These are phyloP conservation scores for Solanum tacnaense DNA, from an alignment of 257 asterid genomes.

Conservation along the genomic window DNA sequence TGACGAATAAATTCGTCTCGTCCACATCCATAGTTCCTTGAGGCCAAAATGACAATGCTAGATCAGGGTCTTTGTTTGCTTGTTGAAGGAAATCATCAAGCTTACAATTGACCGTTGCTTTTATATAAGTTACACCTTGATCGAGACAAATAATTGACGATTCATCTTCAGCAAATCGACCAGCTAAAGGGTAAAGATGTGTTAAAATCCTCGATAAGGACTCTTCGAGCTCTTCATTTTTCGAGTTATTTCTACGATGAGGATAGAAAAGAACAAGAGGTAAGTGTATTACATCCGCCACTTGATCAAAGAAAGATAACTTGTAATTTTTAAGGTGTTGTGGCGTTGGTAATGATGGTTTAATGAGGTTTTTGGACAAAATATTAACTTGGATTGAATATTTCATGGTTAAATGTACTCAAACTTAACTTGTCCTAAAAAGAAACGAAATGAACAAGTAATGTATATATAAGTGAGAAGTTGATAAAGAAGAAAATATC, in stretches of 20 bases:
- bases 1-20: background rate
- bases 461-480: too few relatives aligned
- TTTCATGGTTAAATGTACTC: background rate
- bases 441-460: too few relatives aligned
- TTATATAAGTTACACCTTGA: conserved; percentile 21
- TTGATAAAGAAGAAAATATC: too few relatives aligned
- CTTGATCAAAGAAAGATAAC: conserved; percentile 32
- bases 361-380: conserved; percentile 11
- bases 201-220: conserved; percentile 23
- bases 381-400: background rate
- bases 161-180: conserved; percentile 6
- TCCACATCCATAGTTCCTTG: background rate
- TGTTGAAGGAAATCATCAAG: background rate
- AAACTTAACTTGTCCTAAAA: too few relatives aligned
- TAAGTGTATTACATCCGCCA: background rate
- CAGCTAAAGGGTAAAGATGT: conserved; percentile 30
- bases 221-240: background rate
- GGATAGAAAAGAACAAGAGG: conserved; percentile 29
- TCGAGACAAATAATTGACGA: conserved; percentile 17
- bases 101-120: background rate
- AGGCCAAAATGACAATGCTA: background rate
- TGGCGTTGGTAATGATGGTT: conserved; percentile 36
- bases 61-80: background rate
- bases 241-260: background rate
- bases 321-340: conserved; percentile 8